These are phyloP conservation scores for Raffaelea ambrosiae DNA, from an alignment of 2,329 filamentous ascomycete genomes.

Conservation along the genomic window DNA sequence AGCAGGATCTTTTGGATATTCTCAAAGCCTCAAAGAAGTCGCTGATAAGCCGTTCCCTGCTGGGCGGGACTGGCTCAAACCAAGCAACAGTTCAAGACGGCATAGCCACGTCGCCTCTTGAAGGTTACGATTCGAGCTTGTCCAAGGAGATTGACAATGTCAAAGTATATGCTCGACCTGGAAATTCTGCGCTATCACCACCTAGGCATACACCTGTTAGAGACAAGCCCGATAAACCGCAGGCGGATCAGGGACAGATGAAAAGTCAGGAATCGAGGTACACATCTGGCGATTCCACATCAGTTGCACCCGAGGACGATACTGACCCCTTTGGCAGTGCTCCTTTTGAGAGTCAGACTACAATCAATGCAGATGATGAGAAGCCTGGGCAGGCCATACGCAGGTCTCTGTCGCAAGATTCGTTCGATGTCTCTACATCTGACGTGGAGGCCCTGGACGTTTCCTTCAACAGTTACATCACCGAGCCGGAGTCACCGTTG, in stretches of 20 bases:
- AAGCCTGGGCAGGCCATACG: not conserved
- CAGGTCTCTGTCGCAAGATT: not conserved
- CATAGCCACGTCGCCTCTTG: too few relatives aligned
- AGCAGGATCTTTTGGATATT: constrained; percentile 14
- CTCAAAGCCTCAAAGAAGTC: constrained; percentile 8
- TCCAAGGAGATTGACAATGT: not conserved
- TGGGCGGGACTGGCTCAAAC: too few relatives aligned
- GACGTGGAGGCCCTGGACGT: not conserved
- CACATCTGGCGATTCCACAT: too few relatives aligned
- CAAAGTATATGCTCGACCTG: not conserved
- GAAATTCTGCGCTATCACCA: not conserved
- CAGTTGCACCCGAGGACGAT: too few relatives aligned
- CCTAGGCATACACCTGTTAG: too few relatives aligned
- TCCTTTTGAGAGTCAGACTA: not conserved
- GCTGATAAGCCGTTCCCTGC: too few relatives aligned
- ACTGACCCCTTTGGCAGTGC: too few relatives aligned
- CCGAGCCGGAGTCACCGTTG: not conserved
- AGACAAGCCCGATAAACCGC: too few relatives aligned
- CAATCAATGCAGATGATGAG: not conserved
- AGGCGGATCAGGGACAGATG: too few relatives aligned
- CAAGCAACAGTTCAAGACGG: too few relatives aligned
- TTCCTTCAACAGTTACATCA: not conserved
- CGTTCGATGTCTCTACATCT: not conserved
- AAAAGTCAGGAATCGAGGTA: too few relatives aligned
- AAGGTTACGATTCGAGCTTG: too few relatives aligned